Base-by-base conservation (phyloP, 108 stramenopile species). In the Fragilariopsis cylindrus region DNA sequence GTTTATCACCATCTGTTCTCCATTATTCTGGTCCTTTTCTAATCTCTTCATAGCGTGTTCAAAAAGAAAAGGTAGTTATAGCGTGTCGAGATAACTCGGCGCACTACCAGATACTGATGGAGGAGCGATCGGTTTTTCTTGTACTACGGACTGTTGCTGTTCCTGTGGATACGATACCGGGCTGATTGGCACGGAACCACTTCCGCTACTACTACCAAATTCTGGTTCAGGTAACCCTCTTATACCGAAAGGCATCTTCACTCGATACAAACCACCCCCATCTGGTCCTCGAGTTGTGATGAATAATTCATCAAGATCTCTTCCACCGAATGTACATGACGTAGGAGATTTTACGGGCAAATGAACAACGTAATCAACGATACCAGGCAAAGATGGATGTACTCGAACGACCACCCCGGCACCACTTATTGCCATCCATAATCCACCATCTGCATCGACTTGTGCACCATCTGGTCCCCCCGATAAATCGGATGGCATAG, bases 401-500 rank as follows among this genome's bases (percentile, higher is more conserved):
- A 88, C 66, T 44, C 85, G 82, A 21, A 88, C 80, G 12, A 88
- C 87, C 19, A 77, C 75, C 6, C 76, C 60, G 2, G 80, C 82
- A 16, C 89, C 89, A 64, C 78, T 87, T 39, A 90, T 60, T 16
- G 89, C 89, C 50, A 87, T 76, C 89, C 89, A 90, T 13, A 90
- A 18, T 39, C 68, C 82, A 1, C 89, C 89, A 15, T 84, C 81
- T 1, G 83, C 72, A 67, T 90, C 89, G 44, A 84, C 79, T 62
- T 90, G 89, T 3, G 89, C 89, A 21, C 89, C 87, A 71, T 88
- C 87, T 0, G 87, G 87, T 40, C 80, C 87, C 2, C 87, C 87
- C 7, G 79, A 58, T 43, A 83, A 50, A 52, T 79, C 60, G 2
- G 77, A 43, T 11, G 89, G 89, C 81, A 86, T 78, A 13, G 78